Evolutionary conservation across 1,139 yeast genomes (phyloP).

Genomic region (Kodamaea fungicola): DNA sequence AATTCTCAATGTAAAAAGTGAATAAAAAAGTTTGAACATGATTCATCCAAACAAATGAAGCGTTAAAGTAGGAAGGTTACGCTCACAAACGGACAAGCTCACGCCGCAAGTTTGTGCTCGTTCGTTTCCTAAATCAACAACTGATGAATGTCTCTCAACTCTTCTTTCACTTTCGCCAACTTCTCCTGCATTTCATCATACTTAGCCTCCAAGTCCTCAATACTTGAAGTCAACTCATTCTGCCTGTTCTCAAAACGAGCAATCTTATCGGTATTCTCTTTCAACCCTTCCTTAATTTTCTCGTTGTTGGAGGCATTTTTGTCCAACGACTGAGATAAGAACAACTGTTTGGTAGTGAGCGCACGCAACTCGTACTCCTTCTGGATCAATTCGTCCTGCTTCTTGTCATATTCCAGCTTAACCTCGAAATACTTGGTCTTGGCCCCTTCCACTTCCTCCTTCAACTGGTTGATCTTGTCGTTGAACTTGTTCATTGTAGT

Average conservation of each 20-base stretch:
- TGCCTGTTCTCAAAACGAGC: conserved; percentile 1
- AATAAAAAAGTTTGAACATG: too few species aligned
- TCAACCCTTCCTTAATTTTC: conserved; percentile 7
- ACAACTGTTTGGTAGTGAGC: conserved; percentile 12
- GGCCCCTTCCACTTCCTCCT: conserved; percentile 12
- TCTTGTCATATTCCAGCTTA: conserved; percentile 9
- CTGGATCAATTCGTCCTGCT: conserved; percentile 13
- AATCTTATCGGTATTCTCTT: conserved; percentile 9
- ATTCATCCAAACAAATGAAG: too few species aligned
- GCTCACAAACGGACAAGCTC: not conserved
- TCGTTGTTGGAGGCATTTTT: conserved; percentile 6
- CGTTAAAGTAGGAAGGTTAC: not conserved
- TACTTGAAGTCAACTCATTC: conserved; percentile 7
- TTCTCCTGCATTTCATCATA: conserved; percentile 10
- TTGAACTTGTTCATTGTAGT: conserved; percentile 12
- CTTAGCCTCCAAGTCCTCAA: conserved; percentile 12
- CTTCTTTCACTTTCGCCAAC: conserved; percentile 9
- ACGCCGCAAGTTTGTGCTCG: not conserved
- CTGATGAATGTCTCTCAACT: conserved; percentile 14
- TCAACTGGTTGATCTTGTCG: conserved; percentile 13
- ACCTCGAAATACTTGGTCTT: conserved; percentile 14
- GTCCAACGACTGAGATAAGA: conserved; percentile 10
- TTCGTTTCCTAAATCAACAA: conserved; percentile 3
- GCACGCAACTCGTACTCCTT: conserved; percentile 15
- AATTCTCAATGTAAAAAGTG: too few species aligned